Conservation (phyloP, 202 grass and related monocot species). For the Elaeis oleifera region DNA sequence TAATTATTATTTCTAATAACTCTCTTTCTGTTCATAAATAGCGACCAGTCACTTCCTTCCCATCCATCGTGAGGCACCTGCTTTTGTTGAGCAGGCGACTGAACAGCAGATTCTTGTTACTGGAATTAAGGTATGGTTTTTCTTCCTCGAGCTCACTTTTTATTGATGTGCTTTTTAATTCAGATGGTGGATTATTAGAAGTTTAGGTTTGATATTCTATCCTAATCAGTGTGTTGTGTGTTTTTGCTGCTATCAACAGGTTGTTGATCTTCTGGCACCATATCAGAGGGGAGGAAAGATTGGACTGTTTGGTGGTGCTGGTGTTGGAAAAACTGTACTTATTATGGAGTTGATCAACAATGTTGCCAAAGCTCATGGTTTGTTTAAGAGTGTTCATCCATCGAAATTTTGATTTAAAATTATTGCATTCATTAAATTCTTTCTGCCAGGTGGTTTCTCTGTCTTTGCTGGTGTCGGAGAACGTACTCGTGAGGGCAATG, state of each 20-base stretch:
- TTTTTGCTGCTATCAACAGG: constrained; percentile 34
- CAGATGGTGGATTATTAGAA: not conserved
- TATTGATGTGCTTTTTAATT: constrained; percentile 1
- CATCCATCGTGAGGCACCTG: constrained; percentile 96
- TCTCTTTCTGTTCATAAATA: constrained; percentile 20
- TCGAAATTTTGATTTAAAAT: constrained; percentile 4
- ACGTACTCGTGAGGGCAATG: constrained; percentile 96
- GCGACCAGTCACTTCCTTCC: constrained; percentile 78
- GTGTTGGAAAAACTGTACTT: constrained; percentile 99
- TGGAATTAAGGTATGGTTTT: constrained; percentile 76
- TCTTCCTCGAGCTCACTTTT: not conserved
- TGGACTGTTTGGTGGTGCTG: constrained; percentile 97
- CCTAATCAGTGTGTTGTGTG: not conserved
- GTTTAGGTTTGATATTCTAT: too few species aligned
- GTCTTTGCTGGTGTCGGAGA: constrained; percentile 99
- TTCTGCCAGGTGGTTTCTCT: constrained; percentile 86
- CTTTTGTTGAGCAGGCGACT: constrained; percentile 98
- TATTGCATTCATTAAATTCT: not conserved
- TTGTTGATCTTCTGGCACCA: constrained; percentile 95
- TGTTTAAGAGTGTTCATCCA: constrained; percentile 17
- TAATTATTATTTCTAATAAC: not conserved
- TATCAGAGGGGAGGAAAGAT: constrained; percentile 99
- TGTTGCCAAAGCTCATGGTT: constrained; percentile 98
- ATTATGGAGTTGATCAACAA: constrained; percentile 99
- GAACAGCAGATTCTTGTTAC: constrained; percentile 99